phyloP scores from a whole-genome alignment of 73 alveolate genomes.

The Symbiodinium natans region DNA sequence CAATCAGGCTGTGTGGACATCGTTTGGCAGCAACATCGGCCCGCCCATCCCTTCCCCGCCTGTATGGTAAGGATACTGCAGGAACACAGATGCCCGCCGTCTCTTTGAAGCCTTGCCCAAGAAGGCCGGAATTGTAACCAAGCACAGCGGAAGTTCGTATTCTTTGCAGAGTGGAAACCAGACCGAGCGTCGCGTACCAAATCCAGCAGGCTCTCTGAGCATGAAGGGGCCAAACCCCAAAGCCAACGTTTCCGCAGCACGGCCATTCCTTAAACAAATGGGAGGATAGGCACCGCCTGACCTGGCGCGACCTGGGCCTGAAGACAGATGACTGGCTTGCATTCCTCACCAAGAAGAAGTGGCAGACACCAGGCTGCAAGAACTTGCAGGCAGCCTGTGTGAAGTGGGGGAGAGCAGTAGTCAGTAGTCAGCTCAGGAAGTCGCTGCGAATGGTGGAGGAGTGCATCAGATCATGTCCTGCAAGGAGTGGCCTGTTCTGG shows the following conservation, averaged over 20 bases:
- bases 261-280: too few relatives aligned
- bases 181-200: too few relatives aligned
- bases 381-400: neutral
- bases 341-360: constrained; percentile 36
- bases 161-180: too few relatives aligned
- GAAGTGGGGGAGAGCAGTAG: too few relatives aligned
- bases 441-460: constrained; percentile 2
- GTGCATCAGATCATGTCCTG: neutral
- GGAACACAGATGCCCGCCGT: constrained; percentile 49
- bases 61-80: constrained; percentile 35
- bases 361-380: neutral
- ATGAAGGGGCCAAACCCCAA: too few relatives aligned
- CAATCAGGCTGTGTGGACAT: too few relatives aligned
- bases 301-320: constrained; percentile 78
- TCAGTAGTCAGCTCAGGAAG: neutral
- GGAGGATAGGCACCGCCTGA: constrained; percentile 40
- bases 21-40: too few relatives aligned
- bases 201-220: too few relatives aligned
- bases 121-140: constrained; percentile 12
- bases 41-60: too few relatives aligned
- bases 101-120: constrained; percentile 80
- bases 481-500: too few relatives aligned
- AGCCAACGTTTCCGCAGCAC: too few relatives aligned
- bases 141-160: neutral
- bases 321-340: constrained; percentile 63